Conservation (phyloP, 768 basidiomycete species). For the Amanita rimosa region DNA sequence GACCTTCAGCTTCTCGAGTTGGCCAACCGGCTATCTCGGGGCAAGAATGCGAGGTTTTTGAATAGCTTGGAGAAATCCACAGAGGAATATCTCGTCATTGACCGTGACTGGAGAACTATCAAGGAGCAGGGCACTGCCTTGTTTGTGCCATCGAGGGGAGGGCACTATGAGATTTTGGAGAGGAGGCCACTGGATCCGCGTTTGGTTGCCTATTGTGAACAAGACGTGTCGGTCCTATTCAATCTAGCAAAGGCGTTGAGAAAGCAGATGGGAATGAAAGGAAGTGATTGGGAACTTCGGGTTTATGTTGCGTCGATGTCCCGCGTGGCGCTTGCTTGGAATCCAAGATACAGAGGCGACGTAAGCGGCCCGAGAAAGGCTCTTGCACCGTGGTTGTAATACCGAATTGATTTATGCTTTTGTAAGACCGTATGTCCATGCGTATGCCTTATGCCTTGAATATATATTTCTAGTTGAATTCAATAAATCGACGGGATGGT, state of each 20-base stretch:
- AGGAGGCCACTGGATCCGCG: slow-evolving; percentile 8
- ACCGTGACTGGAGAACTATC: slow-evolving; percentile 14
- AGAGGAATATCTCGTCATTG: slow-evolving; percentile 15
- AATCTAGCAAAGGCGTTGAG: slow-evolving; percentile 4
- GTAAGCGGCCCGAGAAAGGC: slow-evolving; percentile 5
- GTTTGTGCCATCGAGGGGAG: slow-evolving; percentile 19
- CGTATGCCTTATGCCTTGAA: too few species aligned
- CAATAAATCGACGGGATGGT: too few species aligned
- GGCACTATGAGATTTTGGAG: slow-evolving; percentile 11
- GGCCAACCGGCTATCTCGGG: slow-evolving; percentile 15
- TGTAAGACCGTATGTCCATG: too few species aligned
- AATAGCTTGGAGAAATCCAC: slow-evolving; percentile 15
- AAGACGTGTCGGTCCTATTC: slow-evolving; percentile 9
- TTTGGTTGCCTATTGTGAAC: slow-evolving; percentile 9
- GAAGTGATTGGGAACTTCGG: slow-evolving; percentile 5
- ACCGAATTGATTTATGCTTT: not conserved
- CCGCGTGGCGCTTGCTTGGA: slow-evolving; percentile 5
- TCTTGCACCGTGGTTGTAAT: slow-evolving; percentile 6
- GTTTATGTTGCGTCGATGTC: slow-evolving; percentile 3
- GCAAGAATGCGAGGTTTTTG: slow-evolving; percentile 11
- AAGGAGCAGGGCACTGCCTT: slow-evolving; percentile 21
- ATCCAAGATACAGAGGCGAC: slow-evolving; percentile 3
- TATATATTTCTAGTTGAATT: not conserved
- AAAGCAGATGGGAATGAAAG: slow-evolving; percentile 9
- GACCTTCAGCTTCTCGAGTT: slow-evolving; percentile 23